Evolutionary conservation across 2,329 filamentous ascomycete species (phyloP).

Genomic region (Lithohypha guttulata): DNA sequence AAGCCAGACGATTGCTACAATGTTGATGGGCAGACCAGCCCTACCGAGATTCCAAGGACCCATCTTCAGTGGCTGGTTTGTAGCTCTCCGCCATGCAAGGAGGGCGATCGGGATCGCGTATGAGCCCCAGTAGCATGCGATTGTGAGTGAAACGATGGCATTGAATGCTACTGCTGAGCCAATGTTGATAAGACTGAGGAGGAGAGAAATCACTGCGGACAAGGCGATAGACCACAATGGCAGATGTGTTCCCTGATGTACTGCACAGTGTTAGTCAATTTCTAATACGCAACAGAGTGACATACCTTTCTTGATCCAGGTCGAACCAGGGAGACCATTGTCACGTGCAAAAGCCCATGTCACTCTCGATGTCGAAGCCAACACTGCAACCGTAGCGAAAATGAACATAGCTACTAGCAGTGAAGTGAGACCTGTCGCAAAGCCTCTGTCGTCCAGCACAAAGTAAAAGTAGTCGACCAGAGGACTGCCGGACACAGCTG

Average conservation of each 20-base stretch:
- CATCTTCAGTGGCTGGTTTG: not conserved
- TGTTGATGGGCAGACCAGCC: not conserved
- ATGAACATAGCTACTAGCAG: constrained; percentile 20
- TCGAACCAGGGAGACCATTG: constrained; percentile 28
- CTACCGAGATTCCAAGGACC: not conserved
- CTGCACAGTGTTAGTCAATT: constrained; percentile 8
- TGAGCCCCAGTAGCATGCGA: constrained; percentile 16
- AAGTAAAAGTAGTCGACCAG: constrained; percentile 32
- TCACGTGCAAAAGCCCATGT: constrained; percentile 37
- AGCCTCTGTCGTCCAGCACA: constrained; percentile 37
- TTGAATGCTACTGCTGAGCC: constrained; percentile 8
- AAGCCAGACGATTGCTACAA: not conserved
- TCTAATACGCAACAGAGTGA: constrained; percentile 3
- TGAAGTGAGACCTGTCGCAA: constrained; percentile 35
- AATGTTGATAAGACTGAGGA: constrained; percentile 22
- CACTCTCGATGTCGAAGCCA: constrained; percentile 27
- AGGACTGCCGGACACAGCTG: constrained; percentile 22
- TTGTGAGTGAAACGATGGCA: constrained; percentile 14
- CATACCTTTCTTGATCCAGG: not conserved
- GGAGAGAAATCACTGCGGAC: constrained; percentile 11
- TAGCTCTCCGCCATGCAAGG: constrained; percentile 4
- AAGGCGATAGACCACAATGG: constrained; percentile 18
- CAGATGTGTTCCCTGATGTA: constrained; percentile 20
- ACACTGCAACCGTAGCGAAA: constrained; percentile 24
- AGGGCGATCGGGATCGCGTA: constrained; percentile 17